Conservation (phyloP, 345 rosid genomes). For the Raphanus raphanistrum region DNA sequence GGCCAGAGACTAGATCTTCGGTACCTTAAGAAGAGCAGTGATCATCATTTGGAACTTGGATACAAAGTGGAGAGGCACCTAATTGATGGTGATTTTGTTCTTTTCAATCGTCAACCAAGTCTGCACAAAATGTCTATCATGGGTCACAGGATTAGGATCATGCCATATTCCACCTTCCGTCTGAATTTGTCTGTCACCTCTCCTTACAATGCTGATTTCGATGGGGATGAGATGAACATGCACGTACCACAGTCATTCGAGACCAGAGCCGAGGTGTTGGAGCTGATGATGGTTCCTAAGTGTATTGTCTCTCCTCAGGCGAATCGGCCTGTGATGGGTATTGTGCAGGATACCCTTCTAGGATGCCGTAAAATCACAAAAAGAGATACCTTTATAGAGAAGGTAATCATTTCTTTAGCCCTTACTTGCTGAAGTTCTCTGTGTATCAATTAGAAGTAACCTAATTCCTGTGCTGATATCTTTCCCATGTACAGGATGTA, state of each 20-base stretch:
- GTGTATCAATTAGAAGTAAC: slow-evolving; percentile 1
- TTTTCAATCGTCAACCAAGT: slow-evolving; percentile 97
- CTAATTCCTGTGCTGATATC: slow-evolving; percentile 6
- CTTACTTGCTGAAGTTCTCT: background rate
- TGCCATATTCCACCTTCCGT: slow-evolving; percentile 97
- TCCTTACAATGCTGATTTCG: slow-evolving; percentile 99
- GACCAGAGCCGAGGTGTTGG: slow-evolving; percentile 95
- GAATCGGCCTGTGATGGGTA: slow-evolving; percentile 98
- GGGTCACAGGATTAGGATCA: slow-evolving; percentile 95
- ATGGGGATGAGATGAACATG: slow-evolving; percentile 99
- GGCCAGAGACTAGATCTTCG: slow-evolving; percentile 99
- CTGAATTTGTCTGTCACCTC: slow-evolving; percentile 92
- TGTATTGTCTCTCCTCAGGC: slow-evolving; percentile 99
- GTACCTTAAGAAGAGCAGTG: slow-evolving; percentile 95
- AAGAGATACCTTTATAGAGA: slow-evolving; percentile 96
- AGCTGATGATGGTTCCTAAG: slow-evolving; percentile 99
- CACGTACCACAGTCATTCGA: slow-evolving; percentile 97
- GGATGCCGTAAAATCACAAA: slow-evolving; percentile 98
- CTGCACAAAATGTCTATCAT: slow-evolving; percentile 98
- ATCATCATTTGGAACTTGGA: slow-evolving; percentile 98
- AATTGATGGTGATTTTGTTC: slow-evolving; percentile 87
- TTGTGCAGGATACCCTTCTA: slow-evolving; percentile 94
- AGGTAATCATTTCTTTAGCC: slow-evolving; percentile 47
- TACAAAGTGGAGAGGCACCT: slow-evolving; percentile 96
- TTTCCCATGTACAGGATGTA: slow-evolving; percentile 62